Evolutionary conservation across 345 rosid species (phyloP), one percentile per base, ranked within the genome.

Genomic region (Cardamine resedifolia): DNA sequence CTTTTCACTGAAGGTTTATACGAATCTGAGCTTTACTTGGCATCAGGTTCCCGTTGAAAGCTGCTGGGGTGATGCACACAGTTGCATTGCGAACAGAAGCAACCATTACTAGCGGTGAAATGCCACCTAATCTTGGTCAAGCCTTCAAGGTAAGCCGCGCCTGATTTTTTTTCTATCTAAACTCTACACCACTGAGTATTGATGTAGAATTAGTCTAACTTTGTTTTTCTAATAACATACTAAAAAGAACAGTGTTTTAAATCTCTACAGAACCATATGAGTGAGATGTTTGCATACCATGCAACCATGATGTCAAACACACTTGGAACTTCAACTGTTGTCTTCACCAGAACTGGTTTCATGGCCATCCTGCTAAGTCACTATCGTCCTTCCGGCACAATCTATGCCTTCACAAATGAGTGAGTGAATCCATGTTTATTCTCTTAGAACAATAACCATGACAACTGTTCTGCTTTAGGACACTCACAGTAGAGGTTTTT

Each of bases 251-350:
- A 28, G 21, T 50, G 53, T 53, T 48, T 58, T n/a, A n/a, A 61
- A 24, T 81, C 64, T 70, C 24, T 83, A 78, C 77, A 92, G 98
- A 92, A 93, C 76, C 98, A 89, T 78, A 89, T 83, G 92, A 91
- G 99, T 9, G 99, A 91, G 86, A 95, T 95, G 98, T 95, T 95
- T 87, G 99, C 98, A 41, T 91, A 91, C 81, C 99, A 95, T 74
- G 99, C 99, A 56, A 91, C 99, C 70, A 91, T 92, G 94, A 95
- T 91, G 98, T 91, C 99, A 30, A 95, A 95, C 86, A 95, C 97
- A 3, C 99, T 95, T 63, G 98, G 90, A 76, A 94, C 91, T 66
- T 91, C 97, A 52, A 88, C 89, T 36, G 96, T 95, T 71, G 99
- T 95, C 80, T 95, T 95, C 85, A 95, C 99, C 21, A 89, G 89